Evolutionary conservation across 805 yeast genomes (phyloP).

Genomic region (Yamadazyma ubonensis): DNA sequence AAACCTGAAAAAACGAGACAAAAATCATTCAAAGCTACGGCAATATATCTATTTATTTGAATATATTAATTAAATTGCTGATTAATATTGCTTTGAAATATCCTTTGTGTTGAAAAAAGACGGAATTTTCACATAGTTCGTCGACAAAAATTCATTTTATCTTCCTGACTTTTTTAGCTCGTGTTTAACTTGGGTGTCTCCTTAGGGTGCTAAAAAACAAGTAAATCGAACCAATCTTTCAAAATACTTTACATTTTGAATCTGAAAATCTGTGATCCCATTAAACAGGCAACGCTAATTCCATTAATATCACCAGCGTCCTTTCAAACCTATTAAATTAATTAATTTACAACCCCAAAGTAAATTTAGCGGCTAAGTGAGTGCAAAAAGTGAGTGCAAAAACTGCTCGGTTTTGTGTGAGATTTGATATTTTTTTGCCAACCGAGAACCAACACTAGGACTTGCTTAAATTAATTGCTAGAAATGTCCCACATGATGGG

Average conservation of each 20-base stretch:
- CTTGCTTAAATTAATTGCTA: neutral
- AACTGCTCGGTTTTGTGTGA: constrained; percentile 10
- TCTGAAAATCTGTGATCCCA: too few relatives aligned
- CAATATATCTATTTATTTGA: neutral
- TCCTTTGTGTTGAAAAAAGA: too few relatives aligned
- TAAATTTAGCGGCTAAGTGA: neutral
- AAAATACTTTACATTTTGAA: neutral
- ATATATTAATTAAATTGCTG: neutral
- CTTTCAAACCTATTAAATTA: neutral
- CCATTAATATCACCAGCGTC: too few relatives aligned
- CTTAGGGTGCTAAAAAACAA: constrained; percentile 8
- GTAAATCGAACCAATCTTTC: neutral
- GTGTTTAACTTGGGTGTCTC: neutral
- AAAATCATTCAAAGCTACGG: constrained; percentile 6
- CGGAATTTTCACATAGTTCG: too few relatives aligned
- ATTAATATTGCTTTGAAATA: too few relatives aligned
- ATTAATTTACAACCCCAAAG: neutral
- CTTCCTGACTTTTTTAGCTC: neutral
- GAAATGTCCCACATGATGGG: neutral
- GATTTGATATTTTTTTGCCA: constrained; percentile 11
- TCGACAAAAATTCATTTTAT: neutral
- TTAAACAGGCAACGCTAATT: too few relatives aligned
- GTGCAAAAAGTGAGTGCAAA: constrained; percentile 4
- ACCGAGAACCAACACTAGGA: constrained; percentile 6
- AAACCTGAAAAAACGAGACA: constrained; percentile 6